Conservation (phyloP, 1,139 yeast genomes). For the Suhomyces taliae region DNA sequence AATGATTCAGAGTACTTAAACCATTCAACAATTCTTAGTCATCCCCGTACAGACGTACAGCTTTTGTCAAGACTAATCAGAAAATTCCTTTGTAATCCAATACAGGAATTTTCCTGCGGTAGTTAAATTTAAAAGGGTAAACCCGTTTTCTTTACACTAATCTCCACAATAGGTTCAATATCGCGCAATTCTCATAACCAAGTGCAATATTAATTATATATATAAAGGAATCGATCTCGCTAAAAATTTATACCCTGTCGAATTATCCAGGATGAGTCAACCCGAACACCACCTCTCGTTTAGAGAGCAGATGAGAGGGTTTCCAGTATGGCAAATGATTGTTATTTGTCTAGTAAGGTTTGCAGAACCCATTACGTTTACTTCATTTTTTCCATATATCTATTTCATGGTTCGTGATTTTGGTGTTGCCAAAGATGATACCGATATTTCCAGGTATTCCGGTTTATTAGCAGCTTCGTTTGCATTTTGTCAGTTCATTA, state of each 20-base stretch:
- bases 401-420: conserved; percentile 44
- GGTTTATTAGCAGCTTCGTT: conserved; percentile 40
- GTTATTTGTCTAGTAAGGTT: conserved; percentile 34
- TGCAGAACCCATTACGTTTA: conserved; percentile 40
- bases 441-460: conserved; percentile 37
- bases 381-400: conserved; percentile 41
- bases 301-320: conserved; percentile 31
- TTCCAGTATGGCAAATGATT: conserved; percentile 36
- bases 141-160: not conserved
- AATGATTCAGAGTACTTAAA: no score
- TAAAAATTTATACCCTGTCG: not conserved
- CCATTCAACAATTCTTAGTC: no score
- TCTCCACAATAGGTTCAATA: no score
- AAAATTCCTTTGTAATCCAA: no score
- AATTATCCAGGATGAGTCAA: not conserved
- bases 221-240: not conserved
- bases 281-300: conserved; percentile 18
- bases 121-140: no score
- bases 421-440: conserved; percentile 32
- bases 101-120: no score
- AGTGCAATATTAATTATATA: not conserved
- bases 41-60: no score
- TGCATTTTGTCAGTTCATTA: conserved; percentile 39
- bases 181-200: not conserved
- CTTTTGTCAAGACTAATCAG: no score